Evolutionary conservation across 2,329 filamentous ascomycete genomes (phyloP).

Genomic region (Colletotrichum sp.): DNA sequence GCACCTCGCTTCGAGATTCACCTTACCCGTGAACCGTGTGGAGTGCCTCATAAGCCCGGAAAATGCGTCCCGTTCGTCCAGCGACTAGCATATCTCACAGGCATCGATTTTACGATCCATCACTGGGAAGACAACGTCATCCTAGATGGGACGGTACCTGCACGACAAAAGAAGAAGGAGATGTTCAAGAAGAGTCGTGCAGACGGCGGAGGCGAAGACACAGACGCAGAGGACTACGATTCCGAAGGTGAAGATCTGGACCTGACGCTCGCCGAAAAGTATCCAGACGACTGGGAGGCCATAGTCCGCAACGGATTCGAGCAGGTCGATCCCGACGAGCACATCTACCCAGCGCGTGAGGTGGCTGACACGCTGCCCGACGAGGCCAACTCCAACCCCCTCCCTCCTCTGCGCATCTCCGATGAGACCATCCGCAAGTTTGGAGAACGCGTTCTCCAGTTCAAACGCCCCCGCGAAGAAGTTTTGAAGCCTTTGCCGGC

Average conservation of each 20-base stretch:
- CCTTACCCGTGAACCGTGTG: background rate
- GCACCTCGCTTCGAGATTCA: background rate
- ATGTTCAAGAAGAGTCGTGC: background rate
- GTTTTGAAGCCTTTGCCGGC: background rate
- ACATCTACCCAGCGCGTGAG: background rate
- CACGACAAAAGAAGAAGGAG: background rate
- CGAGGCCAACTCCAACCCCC: background rate
- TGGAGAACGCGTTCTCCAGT: background rate
- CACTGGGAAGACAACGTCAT: background rate
- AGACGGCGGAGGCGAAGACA: background rate
- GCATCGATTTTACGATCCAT: background rate
- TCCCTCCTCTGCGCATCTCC: background rate
- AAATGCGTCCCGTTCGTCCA: background rate
- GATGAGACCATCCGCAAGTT: background rate
- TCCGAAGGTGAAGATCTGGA: background rate
- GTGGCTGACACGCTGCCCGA: background rate
- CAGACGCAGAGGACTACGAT: background rate
- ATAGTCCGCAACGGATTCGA: background rate
- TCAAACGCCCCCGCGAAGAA: background rate
- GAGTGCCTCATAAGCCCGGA: background rate
- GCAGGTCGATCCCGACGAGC: background rate
- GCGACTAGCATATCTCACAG: accelerated
- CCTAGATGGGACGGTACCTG: background rate
- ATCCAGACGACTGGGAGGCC: background rate
- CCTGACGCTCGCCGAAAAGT: background rate